Evolutionary conservation across 164 flowering plant species (phyloP).

Genomic region (Vitis rupestris): DNA sequence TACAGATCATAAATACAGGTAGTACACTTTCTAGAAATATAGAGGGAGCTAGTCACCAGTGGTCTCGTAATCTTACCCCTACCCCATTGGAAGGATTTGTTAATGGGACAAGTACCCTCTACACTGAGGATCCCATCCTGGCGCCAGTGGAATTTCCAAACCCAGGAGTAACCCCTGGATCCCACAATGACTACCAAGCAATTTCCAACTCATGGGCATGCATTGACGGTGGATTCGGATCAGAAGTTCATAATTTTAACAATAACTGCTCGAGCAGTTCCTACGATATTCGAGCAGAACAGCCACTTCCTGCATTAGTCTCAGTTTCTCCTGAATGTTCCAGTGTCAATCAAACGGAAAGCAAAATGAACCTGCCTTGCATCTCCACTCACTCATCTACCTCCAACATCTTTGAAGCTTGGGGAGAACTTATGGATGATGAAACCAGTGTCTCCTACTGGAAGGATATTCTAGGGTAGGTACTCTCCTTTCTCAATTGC

Average conservation of each 20-base stretch:
- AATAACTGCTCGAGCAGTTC: constrained; percentile 12
- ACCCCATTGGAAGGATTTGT: constrained; percentile 7
- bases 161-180: neutral
- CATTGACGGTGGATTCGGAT: neutral
- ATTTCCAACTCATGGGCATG: constrained; percentile 5
- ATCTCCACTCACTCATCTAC: constrained; percentile 26
- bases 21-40: constrained; percentile 17
- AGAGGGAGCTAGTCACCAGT: constrained; percentile 15
- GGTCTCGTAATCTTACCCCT: constrained; percentile 9
- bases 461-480: constrained; percentile 46
- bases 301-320: constrained; percentile 26
- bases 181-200: constrained; percentile 1
- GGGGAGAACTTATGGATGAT: constrained; percentile 47
- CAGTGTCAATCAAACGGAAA: constrained; percentile 16
- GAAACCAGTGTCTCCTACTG: constrained; percentile 33
- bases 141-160: neutral
- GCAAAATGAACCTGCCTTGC: constrained; percentile 15
- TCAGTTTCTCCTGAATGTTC: constrained; percentile 27
- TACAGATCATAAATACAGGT: constrained; percentile 31
- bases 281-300: constrained; percentile 3
- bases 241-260: neutral
- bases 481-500: neutral
- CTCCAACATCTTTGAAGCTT: constrained; percentile 37
- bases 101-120: constrained; percentile 3
- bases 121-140: neutral